Conservation (phyloP, 2,329 filamentous ascomycete species). For the Chaetoscypha palmicola region DNA sequence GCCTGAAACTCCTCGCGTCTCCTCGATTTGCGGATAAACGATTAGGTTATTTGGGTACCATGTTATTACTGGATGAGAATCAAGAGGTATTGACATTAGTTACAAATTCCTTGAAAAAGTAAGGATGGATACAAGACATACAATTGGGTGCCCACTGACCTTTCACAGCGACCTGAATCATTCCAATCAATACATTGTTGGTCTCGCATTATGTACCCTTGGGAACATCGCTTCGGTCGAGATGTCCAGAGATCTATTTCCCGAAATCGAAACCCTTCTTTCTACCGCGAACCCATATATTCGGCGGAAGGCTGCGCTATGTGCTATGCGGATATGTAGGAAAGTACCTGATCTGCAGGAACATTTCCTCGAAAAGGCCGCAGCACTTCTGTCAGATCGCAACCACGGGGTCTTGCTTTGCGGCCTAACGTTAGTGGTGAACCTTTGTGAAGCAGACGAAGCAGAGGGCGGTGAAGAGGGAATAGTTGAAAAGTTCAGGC, state of each 20-base stretch:
- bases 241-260: conserved; percentile 95
- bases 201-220: conserved; percentile 88
- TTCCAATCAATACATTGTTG: conserved; percentile 97
- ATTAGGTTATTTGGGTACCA: conserved; percentile 90
- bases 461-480: conserved; percentile 84
- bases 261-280: conserved; percentile 87
- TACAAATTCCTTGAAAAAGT: conserved; percentile 98
- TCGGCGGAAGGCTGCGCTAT: conserved; percentile 91
- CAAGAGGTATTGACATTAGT: conserved; percentile 96
- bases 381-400: conserved; percentile 78
- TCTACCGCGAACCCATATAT: conserved; percentile 98
- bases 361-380: conserved; percentile 92
- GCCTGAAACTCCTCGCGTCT: conserved; percentile 91
- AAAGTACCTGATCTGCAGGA: conserved; percentile 97
- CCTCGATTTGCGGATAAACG: conserved; percentile 97
- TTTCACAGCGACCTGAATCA: conserved; percentile 77
- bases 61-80: conserved; percentile 93
- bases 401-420: conserved; percentile 95
- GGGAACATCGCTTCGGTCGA: conserved; percentile 97
- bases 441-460: conserved; percentile 91
- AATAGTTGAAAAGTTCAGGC: conserved; percentile 84
- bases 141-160: no score
- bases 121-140: conserved; percentile 32
- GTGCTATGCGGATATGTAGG: conserved; percentile 96
- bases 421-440: conserved; percentile 82